phyloP scores from a whole-genome alignment of 495 filamentous ascomycete species.

The Rostrohypoxylon terebratum region DNA sequence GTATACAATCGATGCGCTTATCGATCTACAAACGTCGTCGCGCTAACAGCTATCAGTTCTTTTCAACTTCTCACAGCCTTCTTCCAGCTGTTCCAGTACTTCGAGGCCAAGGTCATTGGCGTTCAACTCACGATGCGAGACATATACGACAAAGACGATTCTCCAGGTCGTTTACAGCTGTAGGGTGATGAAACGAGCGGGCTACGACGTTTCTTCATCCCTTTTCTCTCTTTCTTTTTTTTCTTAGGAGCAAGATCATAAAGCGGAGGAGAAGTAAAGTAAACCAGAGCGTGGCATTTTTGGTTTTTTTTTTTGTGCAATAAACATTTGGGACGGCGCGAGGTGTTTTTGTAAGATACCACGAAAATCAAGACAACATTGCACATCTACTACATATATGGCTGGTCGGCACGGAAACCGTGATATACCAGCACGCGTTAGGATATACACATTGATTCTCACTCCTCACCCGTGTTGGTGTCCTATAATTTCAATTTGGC shows the following conservation, averaged over 20 bases:
- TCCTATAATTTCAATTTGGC: no score
- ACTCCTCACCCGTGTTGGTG: neutral
- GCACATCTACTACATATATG: slow-evolving; percentile 29
- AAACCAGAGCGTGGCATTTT: slow-evolving; percentile 8
- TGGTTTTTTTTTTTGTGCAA: slow-evolving; percentile 45
- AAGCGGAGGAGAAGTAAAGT: neutral
- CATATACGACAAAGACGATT: slow-evolving; percentile 46
- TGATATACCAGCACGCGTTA: slow-evolving; percentile 43
- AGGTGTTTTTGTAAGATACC: slow-evolving; percentile 35
- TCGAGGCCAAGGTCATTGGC: slow-evolving; percentile 48
- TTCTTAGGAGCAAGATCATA: neutral
- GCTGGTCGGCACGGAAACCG: slow-evolving; percentile 21
- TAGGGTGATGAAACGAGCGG: slow-evolving; percentile 11
- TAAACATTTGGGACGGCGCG: slow-evolving; percentile 33
- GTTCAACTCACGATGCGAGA: slow-evolving; percentile 45
- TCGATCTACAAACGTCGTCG: no score
- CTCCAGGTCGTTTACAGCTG: slow-evolving; percentile 42
- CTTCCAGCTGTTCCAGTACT: slow-evolving; percentile 46
- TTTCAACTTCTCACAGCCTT: slow-evolving; percentile 44
- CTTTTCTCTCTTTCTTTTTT: slow-evolving; percentile 29
- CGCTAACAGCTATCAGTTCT: slow-evolving; percentile 27
- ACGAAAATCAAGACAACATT: slow-evolving; percentile 34
- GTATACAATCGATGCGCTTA: no score
- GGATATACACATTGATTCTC: slow-evolving; percentile 31
- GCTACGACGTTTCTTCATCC: neutral